A percentile compares a stretch with the other conserved stretches of the same genome.
Evolutionary conservation across 306 rosid genomes (phyloP).

Genomic region (Geum urbanum): DNA sequence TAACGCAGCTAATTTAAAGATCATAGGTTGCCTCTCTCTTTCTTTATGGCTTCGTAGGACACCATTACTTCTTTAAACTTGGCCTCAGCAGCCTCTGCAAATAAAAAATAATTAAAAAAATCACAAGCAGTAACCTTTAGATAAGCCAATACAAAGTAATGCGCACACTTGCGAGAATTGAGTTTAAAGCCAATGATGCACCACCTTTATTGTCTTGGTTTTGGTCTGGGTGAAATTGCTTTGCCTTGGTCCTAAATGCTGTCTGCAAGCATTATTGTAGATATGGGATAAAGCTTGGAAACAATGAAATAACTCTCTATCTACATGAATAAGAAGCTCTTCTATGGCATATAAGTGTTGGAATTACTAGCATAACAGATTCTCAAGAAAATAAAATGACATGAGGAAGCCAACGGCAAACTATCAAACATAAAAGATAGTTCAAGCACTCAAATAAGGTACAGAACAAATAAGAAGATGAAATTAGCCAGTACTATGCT

Average conservation of each 20-base stretch:
- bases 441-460: neutral
- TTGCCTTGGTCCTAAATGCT: slow-evolving; percentile 88
- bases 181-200: slow-evolving; percentile 18
- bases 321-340: neutral
- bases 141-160: slow-evolving; percentile 3
- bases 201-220: slow-evolving; percentile 84
- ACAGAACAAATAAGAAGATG: too few relatives aligned
- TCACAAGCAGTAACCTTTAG: neutral
- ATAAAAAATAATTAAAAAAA: slow-evolving; percentile 10
- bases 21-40: slow-evolving; percentile 47
- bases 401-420: neutral
- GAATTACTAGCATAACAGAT: neutral
- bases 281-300: neutral
- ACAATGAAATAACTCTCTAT: neutral
- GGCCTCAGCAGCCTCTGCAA: slow-evolving; percentile 84
- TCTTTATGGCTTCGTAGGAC: slow-evolving; percentile 90
- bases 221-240: slow-evolving; percentile 93
- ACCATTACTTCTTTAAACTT: slow-evolving; percentile 92
- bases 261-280: slow-evolving; percentile 41
- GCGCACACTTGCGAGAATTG: slow-evolving; percentile 10
- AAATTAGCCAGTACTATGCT: slow-evolving; percentile 7
- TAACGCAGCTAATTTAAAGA: slow-evolving; percentile 24
- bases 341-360: neutral
- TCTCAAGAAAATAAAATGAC: neutral
- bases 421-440: neutral